Base-by-base conservation (phyloP, 1,284 basidiomycete genomes). In the Cystobasidium pallidum region DNA sequence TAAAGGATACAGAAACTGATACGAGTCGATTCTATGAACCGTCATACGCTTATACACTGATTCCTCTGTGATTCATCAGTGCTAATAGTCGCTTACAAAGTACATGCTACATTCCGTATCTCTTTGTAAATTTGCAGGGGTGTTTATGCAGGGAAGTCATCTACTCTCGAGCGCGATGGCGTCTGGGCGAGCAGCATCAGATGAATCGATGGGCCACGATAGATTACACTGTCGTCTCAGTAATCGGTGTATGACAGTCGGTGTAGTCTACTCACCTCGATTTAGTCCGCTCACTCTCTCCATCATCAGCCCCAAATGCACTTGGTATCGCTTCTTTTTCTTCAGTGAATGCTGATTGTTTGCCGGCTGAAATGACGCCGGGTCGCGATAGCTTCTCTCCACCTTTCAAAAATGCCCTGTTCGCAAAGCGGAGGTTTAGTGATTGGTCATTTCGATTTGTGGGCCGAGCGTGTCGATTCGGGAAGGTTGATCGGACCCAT, bases 341-440 rank as follows among this genome's bases (percentile, higher is more conserved):
- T 15, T 63, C 68, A 13, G 6, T 32, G 34, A 71, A 71, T 17
- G 59, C 17, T 34, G 59, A 36, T 52, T 64, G 68, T 54, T 52
- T 26, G 24, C 68, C 68, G 11, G 68, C 68, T 21, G 68, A 71
- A 4, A 71, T 24, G 24, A 71, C 68, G 24, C 68, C 68, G 45
- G 68, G 68, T 47, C 68, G 36, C 28, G 68, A 43, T n/a, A 71
- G 61, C 10, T 43, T 52, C 52, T 71, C 68, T 34, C 68, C 68
- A 13, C 68, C 68, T 30, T 63, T 62, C 21, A 71, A 39, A 34
- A 71, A 52, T 2, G 68, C 68, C 30, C 68, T 71, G 68, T n/a
- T 3, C 3, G 13, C 2, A 24, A 54, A 11, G 30, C 26, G 63
- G 32, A n/a, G 2, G 28, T 52, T n/a, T 26, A 19, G 13, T 7